Base-by-base conservation (phyloP, 2,329 filamentous ascomycete genomes). In the Didymella segeticola region DNA sequence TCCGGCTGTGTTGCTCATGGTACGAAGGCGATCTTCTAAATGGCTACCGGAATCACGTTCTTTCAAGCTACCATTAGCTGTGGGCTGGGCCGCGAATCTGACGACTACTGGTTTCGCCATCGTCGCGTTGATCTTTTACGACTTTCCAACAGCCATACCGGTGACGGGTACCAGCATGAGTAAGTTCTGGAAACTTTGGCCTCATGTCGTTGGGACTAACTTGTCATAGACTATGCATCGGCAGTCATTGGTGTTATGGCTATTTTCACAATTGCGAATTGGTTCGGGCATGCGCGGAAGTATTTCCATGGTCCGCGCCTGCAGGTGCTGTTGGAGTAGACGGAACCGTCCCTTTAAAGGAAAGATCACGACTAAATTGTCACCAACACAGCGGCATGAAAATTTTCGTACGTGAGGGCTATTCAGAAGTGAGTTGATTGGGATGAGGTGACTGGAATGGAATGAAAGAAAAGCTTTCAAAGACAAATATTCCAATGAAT, bases 151-250 rank as follows among this genome's bases (percentile, higher is more conserved):
- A 7, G 45, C 43, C n/a, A 47, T 63, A 27, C 69, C 68, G 1
- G 65, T 68, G 2, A 65, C 57, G 10, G 67, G 61, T 6, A 61
- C 49, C 2, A 68, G 62, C 39, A 73, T 73, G 69, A 71, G 68
- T 72, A 55, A 60, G 59, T 46, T 9, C 5, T 3, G 10, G 22
- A 8, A 2, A 12, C 5, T 15, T n/a, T 14, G 14, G 4, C n/a
- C 12, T 10, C 3, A 8, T 34, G 11, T 15, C 34, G 36, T 10
- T 7, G 27, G 17, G 4, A 38, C 38, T 49, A 19, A 49, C 38
- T 36, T 30, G 10, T n/a, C 12, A 3, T 8, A 60, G 57, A 61
- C 22, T 61, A 63, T 43, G 53, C 58, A 7, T 57, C 46, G 12
- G 58, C 48, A 10, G 58, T 61, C 7, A 59, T 63, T 43, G 51